phyloP scores from a whole-genome alignment of 164 flowering plant species.

The Aristolochia californica region DNA sequence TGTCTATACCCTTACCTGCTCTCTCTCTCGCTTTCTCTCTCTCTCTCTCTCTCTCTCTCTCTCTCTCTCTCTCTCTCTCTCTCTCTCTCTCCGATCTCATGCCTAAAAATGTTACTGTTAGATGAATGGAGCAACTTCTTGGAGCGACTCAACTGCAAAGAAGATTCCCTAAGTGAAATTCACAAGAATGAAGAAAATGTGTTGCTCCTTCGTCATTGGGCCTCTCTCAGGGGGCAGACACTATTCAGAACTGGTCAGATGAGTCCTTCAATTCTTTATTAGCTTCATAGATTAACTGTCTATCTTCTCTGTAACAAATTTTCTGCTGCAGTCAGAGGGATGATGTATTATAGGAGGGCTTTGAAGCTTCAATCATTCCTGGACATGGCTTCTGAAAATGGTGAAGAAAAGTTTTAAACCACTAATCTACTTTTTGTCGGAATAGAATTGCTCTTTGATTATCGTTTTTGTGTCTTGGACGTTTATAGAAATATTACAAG shows the following conservation, averaged over 20 bases:
- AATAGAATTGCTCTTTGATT: not conserved
- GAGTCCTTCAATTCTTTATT: conserved; percentile 6
- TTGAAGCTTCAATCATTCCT: conserved; percentile 93
- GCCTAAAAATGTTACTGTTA: conserved; percentile 18
- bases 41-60: too few species aligned
- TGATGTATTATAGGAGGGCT: conserved; percentile 97
- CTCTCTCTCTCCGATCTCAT: not conserved
- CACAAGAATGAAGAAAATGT: conserved; percentile 78
- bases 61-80: not conserved
- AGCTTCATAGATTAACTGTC: not conserved
- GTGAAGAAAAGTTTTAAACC: conserved; percentile 20
- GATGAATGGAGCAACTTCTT: conserved; percentile 96
- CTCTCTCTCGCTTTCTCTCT: too few species aligned
- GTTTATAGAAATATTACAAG: conserved; percentile 62
- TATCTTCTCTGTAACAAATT: conserved; percentile 2
- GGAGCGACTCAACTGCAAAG: conserved; percentile 73
- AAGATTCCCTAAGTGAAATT: conserved; percentile 33
- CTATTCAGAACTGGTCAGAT: conserved; percentile 66
- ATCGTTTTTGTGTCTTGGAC: conserved; percentile 9
- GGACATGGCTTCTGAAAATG: conserved; percentile 81
- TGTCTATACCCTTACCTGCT: too few species aligned
- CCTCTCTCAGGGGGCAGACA: conserved; percentile 64
- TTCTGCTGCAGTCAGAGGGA: conserved; percentile 72
- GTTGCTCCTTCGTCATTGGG: conserved; percentile 44
- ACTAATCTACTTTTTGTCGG: not conserved